Conservation (phyloP, 129 eudicot genomes). For the Escallonia herrerae region DNA sequence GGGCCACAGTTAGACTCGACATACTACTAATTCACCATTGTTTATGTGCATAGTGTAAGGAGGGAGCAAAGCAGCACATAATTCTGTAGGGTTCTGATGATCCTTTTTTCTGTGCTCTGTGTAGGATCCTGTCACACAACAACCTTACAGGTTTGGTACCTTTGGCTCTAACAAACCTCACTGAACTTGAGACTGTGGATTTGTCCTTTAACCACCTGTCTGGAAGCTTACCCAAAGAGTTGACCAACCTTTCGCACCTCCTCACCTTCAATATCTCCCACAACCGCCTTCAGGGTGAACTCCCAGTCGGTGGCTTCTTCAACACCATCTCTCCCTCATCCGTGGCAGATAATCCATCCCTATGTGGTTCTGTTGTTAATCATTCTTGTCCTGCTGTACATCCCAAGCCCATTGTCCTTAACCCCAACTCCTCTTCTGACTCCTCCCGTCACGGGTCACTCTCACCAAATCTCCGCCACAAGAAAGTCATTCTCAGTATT, state of each 20-base stretch:
- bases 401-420: constrained; percentile 88
- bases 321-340: constrained; percentile 77
- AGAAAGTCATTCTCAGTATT: constrained; percentile 66
- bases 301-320: constrained; percentile 90
- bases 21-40: too few relatives aligned
- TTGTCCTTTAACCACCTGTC: constrained; percentile 64
- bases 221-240: constrained; percentile 74
- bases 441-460: constrained; percentile 43
- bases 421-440: constrained; percentile 73
- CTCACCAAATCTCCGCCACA: constrained; percentile 46
- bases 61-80: background rate
- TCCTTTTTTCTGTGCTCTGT: constrained; percentile 6
- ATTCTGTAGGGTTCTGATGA: background rate
- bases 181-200: constrained; percentile 58
- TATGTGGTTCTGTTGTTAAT: constrained; percentile 79
- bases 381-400: constrained; percentile 87
- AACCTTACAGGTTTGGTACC: constrained; percentile 76
- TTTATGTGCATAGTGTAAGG: too few relatives aligned
- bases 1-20: too few relatives aligned
- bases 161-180: constrained; percentile 35
- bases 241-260: constrained; percentile 69
- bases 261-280: constrained; percentile 61
- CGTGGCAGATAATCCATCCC: constrained; percentile 58
- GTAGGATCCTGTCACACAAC: constrained; percentile 65
- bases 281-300: constrained; percentile 82